Evolutionary conservation across 176 grass and related monocot species (phyloP), one percentile per base, ranked within the genome.

Genomic region (Areca catechu): DNA sequence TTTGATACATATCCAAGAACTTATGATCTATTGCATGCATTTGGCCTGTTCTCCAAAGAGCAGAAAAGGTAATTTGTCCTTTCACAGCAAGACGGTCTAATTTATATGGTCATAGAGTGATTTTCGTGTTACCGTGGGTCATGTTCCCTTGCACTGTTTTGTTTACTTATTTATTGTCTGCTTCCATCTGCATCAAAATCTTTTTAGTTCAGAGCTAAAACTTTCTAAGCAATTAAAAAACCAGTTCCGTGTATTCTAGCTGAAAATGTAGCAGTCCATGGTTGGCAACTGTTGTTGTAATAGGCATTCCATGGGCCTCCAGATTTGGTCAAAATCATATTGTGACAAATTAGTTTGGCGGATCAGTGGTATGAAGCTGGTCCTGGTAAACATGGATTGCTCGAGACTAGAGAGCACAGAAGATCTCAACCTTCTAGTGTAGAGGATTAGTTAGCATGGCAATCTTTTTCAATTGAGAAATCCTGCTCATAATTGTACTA

Each of bases 1-100:
- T 95, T 95, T 57, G 91, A 95, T 61, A 95, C 91, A 50, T 95
- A 90, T 73, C 91, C 91, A 81, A 90, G 91, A 82, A 95, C 91
- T 5, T 90, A 95, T 4, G 83, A 86, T 80, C 68, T 95, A 5
- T 68, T 90, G 68, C 91, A 95, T 76, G 91, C 91, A 58, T 95
- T 22, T 23, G 53, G 77, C 51, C 71, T 95, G 66, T 90, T 95
- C 77, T 95, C 91, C 49, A 72, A 77, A 56, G 91, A 95, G 57
- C 70, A 81, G 54, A 90, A 79, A 78, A 90, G 86, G 86, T 89
- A 85, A 15, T 47, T 60, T 6, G 15, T 21, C 15, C 47, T 58
- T 54, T 54, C 27, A 19, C 34, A 60, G 24, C 57, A n/a, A 17
- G 25, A 22, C 6, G 19, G 28, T 29, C 34, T n/a, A 17, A 60